Evolutionary conservation across 2,329 filamentous ascomycete species (phyloP).

Genomic region (Aschersonia sp.): DNA sequence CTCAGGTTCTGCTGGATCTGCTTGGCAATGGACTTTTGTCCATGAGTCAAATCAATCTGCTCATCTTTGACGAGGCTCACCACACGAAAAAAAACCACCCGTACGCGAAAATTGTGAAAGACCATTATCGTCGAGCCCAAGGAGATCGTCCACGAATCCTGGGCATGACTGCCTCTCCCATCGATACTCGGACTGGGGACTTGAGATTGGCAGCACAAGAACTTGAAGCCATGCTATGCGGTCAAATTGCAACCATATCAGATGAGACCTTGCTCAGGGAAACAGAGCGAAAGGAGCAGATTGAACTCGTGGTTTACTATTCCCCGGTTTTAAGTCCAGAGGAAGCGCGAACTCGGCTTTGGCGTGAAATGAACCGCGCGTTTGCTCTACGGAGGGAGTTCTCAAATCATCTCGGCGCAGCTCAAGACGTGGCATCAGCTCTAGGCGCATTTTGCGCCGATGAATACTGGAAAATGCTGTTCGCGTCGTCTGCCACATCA

Average conservation of each 20-base stretch:
- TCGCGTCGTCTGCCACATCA: constrained; percentile 49
- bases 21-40: constrained; percentile 65
- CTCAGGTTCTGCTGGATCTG: constrained; percentile 69
- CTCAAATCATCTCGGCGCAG: constrained; percentile 40
- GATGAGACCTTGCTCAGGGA: constrained; percentile 19
- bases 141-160: constrained; percentile 60
- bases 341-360: constrained; percentile 49
- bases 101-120: constrained; percentile 80
- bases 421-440: constrained; percentile 44
- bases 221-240: constrained; percentile 65
- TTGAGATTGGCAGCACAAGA: constrained; percentile 54
- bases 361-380: constrained; percentile 34
- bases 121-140: constrained; percentile 53
- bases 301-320: constrained; percentile 36
- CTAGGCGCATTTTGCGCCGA: constrained; percentile 81
- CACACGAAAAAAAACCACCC: constrained; percentile 90
- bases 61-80: constrained; percentile 94
- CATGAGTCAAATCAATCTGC: constrained; percentile 73
- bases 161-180: constrained; percentile 93
- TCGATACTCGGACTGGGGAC: constrained; percentile 62
- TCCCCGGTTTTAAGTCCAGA: constrained; percentile 25
- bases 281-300: constrained; percentile 16
- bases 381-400: constrained; percentile 31
- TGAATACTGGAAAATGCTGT: constrained; percentile 55
- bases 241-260: constrained; percentile 63